Base-by-base conservation (phyloP, 2,329 filamentous ascomycete genomes). In the Cercospora sp. region DNA sequence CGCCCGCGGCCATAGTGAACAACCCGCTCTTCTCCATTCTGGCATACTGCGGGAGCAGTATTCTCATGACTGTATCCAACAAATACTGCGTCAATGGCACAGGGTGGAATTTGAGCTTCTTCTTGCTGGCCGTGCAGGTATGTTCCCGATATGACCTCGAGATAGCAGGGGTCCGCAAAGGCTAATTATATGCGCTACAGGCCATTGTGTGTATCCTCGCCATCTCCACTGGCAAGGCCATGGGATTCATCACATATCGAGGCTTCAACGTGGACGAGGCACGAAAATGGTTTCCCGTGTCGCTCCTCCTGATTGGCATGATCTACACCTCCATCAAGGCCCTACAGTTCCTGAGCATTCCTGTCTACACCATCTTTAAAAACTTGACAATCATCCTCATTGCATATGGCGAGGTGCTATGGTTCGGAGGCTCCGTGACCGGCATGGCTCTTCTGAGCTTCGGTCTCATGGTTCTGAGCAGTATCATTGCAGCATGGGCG, bases 281-380 rank as follows among this genome's bases (percentile, higher is more conserved):
- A 58, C 94, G 89, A 80, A 96, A 93, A 86, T 99, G 94, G 95
- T 97, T 98, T 78, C 95, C 95, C 60, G 93, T 99, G 77, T 97
- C 95, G 67, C 85, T 97, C 65, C 91, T 98, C 70, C 89, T 99
- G 72, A 95, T 98, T 78, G 94, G 93, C 79, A 99, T 98, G 95
- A 98, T 99, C 82, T 99, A 98, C 83, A 98, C 95, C 65, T 90
- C 93, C 77, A 95, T 92, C 77, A 97, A 97, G 84, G 93, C 95
- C 21, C 89, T 99, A 57, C 93, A 97, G 82, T 98, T 90, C 82
- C 91, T 99, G 70, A 97, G 94, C 34, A 97, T 99, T 66, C 95
- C 95, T 26, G 95, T 99, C 28, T 99, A 99, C 83, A 99, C 95
- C 66, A 99, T 99, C 80, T 99, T 99, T 87, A 99, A 99, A 87